Evolutionary conservation across 2,329 filamentous ascomycete species (phyloP).

Genomic region (Cladophialophora psammophila): DNA sequence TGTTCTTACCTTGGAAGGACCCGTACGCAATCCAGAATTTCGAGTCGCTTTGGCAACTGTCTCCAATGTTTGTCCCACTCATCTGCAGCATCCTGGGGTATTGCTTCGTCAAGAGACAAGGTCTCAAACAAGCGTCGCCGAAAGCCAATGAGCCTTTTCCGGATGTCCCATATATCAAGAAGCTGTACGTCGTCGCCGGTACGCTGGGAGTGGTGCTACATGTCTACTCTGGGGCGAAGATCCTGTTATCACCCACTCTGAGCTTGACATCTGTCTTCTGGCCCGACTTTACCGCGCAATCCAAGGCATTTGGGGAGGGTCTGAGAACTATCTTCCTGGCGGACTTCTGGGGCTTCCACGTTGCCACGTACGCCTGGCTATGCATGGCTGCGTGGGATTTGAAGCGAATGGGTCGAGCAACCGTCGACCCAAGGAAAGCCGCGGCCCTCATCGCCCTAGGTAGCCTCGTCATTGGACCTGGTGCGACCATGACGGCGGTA

Average conservation of each 20-base stretch:
- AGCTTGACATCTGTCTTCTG: conserved; percentile 21
- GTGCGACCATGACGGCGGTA: conserved; percentile 18
- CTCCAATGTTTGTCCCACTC: conserved; percentile 12
- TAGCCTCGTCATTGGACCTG: conserved; percentile 13
- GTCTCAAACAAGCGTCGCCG: conserved; percentile 3
- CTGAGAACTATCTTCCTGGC: conserved; percentile 9
- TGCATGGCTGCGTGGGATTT: conserved; percentile 22
- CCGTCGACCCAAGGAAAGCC: conserved; percentile 6
- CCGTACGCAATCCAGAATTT: conserved; percentile 14
- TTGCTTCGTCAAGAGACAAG: conserved; percentile 11
- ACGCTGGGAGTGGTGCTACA: conserved; percentile 8
- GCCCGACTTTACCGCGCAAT: conserved; percentile 16
- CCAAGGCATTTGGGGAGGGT: conserved; percentile 9
- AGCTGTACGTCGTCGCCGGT: conserved; percentile 14
- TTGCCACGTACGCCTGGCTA: conserved; percentile 15
- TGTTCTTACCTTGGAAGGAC: conserved; percentile 9
- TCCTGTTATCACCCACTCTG: conserved; percentile 7
- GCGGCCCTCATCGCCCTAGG: conserved; percentile 11
- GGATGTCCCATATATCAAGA: conserved; percentile 5
- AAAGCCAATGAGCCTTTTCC: conserved; percentile 4
- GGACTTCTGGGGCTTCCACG: conserved; percentile 21
- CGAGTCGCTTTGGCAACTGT: conserved; percentile 17
- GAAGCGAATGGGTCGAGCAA: conserved; percentile 12
- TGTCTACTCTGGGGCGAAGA: conserved; percentile 3
- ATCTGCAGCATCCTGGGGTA: conserved; percentile 14